phyloP scores from a whole-genome alignment of 2,329 filamentous ascomycete genomes.

The Huntiella abstrusa region DNA sequence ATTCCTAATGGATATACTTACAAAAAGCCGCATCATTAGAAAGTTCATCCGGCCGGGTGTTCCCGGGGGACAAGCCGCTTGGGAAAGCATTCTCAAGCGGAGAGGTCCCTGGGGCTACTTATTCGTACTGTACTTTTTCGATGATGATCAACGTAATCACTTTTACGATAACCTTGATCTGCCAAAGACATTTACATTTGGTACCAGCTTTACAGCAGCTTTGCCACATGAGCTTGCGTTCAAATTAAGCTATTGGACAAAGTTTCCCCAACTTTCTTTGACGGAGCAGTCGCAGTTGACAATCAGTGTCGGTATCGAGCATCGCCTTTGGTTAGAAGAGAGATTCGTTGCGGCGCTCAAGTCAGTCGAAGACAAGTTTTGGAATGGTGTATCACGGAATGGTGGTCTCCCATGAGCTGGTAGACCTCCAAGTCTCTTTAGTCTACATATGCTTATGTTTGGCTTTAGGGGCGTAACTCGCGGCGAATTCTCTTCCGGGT shows the following conservation, averaged over 20 bases:
- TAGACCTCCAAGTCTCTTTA: too few species aligned
- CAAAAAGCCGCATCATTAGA: not conserved
- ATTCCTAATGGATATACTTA: conserved; percentile 15
- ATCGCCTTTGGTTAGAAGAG: not conserved
- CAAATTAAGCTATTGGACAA: not conserved
- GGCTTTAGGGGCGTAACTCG: too few species aligned
- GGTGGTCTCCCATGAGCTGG: too few species aligned
- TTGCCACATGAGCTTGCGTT: not conserved
- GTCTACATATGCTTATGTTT: too few species aligned
- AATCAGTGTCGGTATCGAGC: not conserved
- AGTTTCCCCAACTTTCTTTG: not conserved
- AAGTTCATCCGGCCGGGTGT: too few species aligned
- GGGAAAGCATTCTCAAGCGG: not conserved
- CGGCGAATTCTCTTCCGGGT: not conserved
- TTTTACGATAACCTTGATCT: conserved; percentile 31
- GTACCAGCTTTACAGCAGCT: conserved; percentile 29
- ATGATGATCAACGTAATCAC: conserved; percentile 21
- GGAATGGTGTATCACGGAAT: too few species aligned
- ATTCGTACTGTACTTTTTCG: conserved; percentile 23
- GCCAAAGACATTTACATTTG: conserved; percentile 31
- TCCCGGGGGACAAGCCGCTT: too few species aligned
- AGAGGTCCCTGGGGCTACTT: conserved; percentile 14
- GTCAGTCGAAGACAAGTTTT: too few species aligned
- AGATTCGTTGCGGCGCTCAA: not conserved
- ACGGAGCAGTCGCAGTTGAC: not conserved